Evolutionary conservation across 257 asterid species (phyloP), one percentile per base, ranked within the genome.

Genomic region (Oldenlandia corymbosa): DNA sequence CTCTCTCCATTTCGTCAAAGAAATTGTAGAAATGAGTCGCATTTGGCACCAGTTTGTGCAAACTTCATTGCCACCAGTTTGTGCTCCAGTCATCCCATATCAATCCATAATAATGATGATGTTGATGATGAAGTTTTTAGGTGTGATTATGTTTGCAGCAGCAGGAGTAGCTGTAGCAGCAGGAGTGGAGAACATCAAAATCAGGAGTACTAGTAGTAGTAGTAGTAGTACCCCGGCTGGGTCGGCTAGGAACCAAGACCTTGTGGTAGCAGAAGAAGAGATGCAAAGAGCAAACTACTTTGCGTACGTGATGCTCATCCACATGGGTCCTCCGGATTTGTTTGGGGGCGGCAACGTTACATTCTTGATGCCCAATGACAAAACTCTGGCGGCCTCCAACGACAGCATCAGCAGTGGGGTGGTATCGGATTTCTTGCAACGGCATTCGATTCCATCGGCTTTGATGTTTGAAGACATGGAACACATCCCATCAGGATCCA

Each of bases 341-440:
- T 37, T 82, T 3, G 59, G 60, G 46, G 72, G 71, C 17, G 72
- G 71, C 17, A 76, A 81, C 72, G 43, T 81, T 67, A 90, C 95
- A 30, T 84, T 88, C 82, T 62, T 90, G 39, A 85, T 90, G 96
- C 97, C 96, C 20, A 85, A 69, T 11, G 96, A 90, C 65, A 49
- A 74, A 16, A 58, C 72, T 18, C 82, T 85, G 0, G 79, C n/a
- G n/a, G n/a, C n/a, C n/a, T n/a, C 95, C 30, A 53, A 59, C 31
- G 23, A 76, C 77, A 20, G 17, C 58, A 49, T 78, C 31, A 62
- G 76, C 3, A 3, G 8, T 24, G 73, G 68, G 11, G 37, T 75
- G 0, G 75, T 82, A 3, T 54, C 55, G 1, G 84, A 88, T 61
- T 86, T 90, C 86, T 37, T 90, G 71, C 89, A 79, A 69, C 65